A percentile compares a stretch with the other conserved stretches of the same genome.
These are phyloP conservation scores for Fusarium transvaalense DNA, from an alignment of 2,329 filamentous ascomycete species.

Conservation along the genomic window DNA sequence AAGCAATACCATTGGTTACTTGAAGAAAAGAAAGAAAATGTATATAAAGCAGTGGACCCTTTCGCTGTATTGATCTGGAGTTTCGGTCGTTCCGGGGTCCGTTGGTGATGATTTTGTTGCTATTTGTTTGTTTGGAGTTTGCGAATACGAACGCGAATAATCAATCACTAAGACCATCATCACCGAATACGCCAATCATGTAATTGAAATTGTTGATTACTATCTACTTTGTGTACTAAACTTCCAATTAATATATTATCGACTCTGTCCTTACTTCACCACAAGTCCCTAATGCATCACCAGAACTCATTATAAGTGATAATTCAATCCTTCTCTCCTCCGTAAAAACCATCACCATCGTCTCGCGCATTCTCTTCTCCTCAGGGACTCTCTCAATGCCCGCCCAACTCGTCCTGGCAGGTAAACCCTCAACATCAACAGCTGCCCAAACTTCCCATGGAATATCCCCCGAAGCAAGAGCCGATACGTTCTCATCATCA, in stretches of 20 bases:
- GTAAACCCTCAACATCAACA: conserved; percentile 20
- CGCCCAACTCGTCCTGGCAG: conserved; percentile 37
- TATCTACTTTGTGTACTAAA: too few relatives aligned
- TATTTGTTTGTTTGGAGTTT: neutral
- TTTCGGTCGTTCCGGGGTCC: conserved; percentile 22
- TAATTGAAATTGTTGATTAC: neutral
- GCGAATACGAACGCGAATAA: conserved; percentile 34
- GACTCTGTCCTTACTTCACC: conserved; percentile 31
- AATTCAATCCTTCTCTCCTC: conserved; percentile 40
- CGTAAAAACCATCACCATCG: conserved; percentile 42
- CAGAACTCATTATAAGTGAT: conserved; percentile 41
- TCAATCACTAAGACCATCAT: neutral
- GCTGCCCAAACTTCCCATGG: conserved; percentile 45
- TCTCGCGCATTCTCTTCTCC: conserved; percentile 38
- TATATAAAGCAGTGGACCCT: conserved; percentile 11
- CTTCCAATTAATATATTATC: conserved; percentile 26
- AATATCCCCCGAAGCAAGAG: conserved; percentile 12
- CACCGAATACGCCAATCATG: conserved; percentile 21
- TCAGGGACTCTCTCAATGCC: conserved; percentile 42
- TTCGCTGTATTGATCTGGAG: conserved; percentile 1
- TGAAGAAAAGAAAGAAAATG: too few relatives aligned
- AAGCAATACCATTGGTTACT: conserved; percentile 23
- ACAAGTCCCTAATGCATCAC: conserved; percentile 28
- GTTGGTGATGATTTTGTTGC: neutral
- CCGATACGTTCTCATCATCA: neutral